These are phyloP conservation scores for Lyophyllum decastes DNA, from an alignment of 768 basidiomycete species.

Conservation along the genomic window DNA sequence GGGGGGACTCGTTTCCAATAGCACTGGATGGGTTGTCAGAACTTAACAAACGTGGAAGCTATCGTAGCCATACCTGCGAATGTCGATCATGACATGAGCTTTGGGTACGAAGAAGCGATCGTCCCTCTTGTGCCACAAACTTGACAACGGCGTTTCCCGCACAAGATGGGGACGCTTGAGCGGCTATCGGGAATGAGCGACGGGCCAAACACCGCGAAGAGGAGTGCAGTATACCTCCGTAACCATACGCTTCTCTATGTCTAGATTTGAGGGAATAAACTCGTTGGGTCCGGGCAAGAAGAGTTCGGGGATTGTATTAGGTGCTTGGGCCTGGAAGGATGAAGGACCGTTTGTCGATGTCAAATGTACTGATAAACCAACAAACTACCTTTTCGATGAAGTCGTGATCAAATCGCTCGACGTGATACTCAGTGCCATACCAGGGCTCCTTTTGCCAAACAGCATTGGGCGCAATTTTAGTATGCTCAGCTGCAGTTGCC, in stretches of 20 bases:
- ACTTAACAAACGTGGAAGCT: background rate
- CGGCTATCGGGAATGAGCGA: constrained; percentile 48
- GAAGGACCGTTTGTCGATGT: background rate
- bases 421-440: constrained; percentile 87
- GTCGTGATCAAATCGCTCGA: constrained; percentile 66
- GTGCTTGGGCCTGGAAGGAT: constrained; percentile 53
- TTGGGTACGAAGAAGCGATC: constrained; percentile 96
- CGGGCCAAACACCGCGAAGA: background rate
- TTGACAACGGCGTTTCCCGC: constrained; percentile 65
- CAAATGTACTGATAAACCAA: background rate
- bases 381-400: constrained; percentile 55
- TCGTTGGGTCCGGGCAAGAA: constrained; percentile 83
- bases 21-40: constrained; percentile 40
- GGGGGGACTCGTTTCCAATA: constrained; percentile 59
- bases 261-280: constrained; percentile 86
- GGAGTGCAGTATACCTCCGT: constrained; percentile 44
- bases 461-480: constrained; percentile 41
- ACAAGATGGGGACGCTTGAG: constrained; percentile 75
- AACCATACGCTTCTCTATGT: constrained; percentile 77
- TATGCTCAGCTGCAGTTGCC: constrained; percentile 69
- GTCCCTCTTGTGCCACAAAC: constrained; percentile 97
- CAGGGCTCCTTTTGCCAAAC: constrained; percentile 81
- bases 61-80: constrained; percentile 60
- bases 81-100: constrained; percentile 72
- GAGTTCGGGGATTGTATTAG: constrained; percentile 68